phyloP scores from a whole-genome alignment of 805 yeast genomes.

The Candida easanensis region DNA sequence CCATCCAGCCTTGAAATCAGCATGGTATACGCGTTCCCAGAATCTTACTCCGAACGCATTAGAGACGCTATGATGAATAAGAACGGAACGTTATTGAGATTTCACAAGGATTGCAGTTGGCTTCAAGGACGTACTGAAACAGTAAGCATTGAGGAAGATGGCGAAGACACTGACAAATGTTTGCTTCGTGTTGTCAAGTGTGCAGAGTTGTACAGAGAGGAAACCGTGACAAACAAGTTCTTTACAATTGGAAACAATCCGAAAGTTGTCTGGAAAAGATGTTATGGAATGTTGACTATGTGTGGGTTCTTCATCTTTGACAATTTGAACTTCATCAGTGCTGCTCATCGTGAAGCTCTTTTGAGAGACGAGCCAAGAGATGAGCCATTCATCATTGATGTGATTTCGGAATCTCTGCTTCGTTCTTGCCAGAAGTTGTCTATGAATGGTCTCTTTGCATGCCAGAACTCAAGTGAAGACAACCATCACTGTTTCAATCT shows the following conservation, averaged over 20 bases:
- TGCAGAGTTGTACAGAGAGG: conserved; percentile 40
- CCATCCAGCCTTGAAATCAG: conserved; percentile 14
- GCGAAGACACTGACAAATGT: conserved; percentile 5
- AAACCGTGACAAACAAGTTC: conserved; percentile 31
- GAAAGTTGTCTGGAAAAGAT: conserved; percentile 39
- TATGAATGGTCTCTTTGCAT: conserved; percentile 41
- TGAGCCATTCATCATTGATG: conserved; percentile 33
- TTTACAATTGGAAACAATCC: conserved; percentile 29
- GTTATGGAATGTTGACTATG: conserved; percentile 47
- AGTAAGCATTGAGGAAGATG: conserved; percentile 1
- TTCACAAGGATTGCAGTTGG: conserved; percentile 28
- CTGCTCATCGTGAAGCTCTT: conserved; percentile 27
- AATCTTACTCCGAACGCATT: conserved; percentile 7
- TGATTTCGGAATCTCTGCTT: conserved; percentile 20
- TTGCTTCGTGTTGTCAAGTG: conserved; percentile 36
- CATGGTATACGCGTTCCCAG: conserved; percentile 9
- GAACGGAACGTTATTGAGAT: conserved; percentile 34
- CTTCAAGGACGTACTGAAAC: conserved; percentile 27
- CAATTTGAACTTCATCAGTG: conserved; percentile 31
- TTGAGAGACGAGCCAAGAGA: conserved; percentile 19
- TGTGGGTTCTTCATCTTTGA: conserved; percentile 48
- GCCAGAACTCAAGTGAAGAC: conserved; percentile 21
- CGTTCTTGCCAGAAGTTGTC: conserved; percentile 33
- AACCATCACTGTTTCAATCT: conserved; percentile 31
- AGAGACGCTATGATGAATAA: conserved; percentile 18